Evolutionary conservation across 1,284 basidiomycete species (phyloP).

Genomic region (Apiotrichum mycotoxinovorans): DNA sequence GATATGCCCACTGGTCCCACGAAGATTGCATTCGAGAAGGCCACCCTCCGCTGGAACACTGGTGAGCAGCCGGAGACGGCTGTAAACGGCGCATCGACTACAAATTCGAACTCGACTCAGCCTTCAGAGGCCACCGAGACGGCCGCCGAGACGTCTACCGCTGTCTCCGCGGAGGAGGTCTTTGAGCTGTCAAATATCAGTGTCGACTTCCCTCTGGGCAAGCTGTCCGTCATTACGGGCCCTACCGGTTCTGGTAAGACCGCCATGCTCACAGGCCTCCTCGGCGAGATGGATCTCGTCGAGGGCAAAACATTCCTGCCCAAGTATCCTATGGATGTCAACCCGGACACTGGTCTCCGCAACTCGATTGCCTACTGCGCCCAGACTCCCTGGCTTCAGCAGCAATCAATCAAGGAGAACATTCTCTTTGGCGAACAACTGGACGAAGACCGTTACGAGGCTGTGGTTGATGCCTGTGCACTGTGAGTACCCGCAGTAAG

Average conservation of each 20-base stretch:
- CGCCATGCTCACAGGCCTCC: slow-evolving; percentile 48
- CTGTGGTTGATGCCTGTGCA: slow-evolving; percentile 75
- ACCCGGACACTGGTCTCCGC: slow-evolving; percentile 59
- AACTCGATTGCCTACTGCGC: slow-evolving; percentile 78
- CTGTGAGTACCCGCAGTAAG: slow-evolving; percentile 47
- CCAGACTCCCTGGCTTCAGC: slow-evolving; percentile 78
- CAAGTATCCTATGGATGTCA: slow-evolving; percentile 61
- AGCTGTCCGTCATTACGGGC: slow-evolving; percentile 66
- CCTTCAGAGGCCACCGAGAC: slow-evolving; percentile 20
- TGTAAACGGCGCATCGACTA: not conserved
- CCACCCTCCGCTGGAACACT: slow-evolving; percentile 66
- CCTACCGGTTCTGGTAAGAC: slow-evolving; percentile 67
- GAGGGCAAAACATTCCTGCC: slow-evolving; percentile 61
- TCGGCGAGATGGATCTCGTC: slow-evolving; percentile 63
- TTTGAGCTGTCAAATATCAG: slow-evolving; percentile 66
- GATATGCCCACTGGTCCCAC: slow-evolving; percentile 27
- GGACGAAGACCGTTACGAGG: slow-evolving; percentile 66
- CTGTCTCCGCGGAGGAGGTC: slow-evolving; percentile 8
- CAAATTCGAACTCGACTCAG: slow-evolving; percentile 9
- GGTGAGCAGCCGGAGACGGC: slow-evolving; percentile 37
- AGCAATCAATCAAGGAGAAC: slow-evolving; percentile 56
- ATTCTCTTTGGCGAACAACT: slow-evolving; percentile 66
- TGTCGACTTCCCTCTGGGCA: slow-evolving; percentile 66
- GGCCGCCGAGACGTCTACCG: slow-evolving; percentile 11
- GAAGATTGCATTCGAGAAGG: slow-evolving; percentile 63